Percentiles rank a stretch among this genome's conserved stretches.
Conservation (phyloP, 257 asterid species). For the Nicotiana paniculata region DNA sequence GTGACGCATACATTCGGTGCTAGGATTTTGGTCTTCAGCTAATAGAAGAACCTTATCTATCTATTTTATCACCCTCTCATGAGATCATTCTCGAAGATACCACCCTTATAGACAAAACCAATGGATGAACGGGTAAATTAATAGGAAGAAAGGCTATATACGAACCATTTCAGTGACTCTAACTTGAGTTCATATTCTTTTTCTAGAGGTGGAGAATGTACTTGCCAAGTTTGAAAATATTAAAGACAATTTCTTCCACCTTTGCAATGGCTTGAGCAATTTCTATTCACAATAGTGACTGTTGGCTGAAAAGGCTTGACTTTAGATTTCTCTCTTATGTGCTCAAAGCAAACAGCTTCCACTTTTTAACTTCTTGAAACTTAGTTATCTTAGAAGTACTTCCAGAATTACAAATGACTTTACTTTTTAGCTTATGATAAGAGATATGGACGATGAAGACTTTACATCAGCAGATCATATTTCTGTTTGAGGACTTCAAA, state of each 20-base stretch:
- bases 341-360: neutral
- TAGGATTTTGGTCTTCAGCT: neutral
- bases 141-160: neutral
- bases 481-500: neutral
- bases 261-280: neutral
- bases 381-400: conserved; percentile 1
- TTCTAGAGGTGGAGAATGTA: neutral
- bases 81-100: neutral
- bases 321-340: neutral
- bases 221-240: neutral
- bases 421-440: neutral
- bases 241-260: neutral
- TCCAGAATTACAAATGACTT: neutral
- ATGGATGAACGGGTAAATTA: neutral
- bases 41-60: neutral
- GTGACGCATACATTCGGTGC: neutral
- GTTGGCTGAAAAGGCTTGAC: neutral
- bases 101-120: too few relatives aligned
- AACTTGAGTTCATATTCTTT: neutral
- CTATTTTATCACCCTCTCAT: neutral
- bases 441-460: neutral
- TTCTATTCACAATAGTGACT: neutral
- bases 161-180: neutral
- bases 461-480: neutral
- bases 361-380: neutral